Evolutionary conservation across 331 rosid species (phyloP), one percentile per base, ranked within the genome.

Genomic region (Saraca asoca): DNA sequence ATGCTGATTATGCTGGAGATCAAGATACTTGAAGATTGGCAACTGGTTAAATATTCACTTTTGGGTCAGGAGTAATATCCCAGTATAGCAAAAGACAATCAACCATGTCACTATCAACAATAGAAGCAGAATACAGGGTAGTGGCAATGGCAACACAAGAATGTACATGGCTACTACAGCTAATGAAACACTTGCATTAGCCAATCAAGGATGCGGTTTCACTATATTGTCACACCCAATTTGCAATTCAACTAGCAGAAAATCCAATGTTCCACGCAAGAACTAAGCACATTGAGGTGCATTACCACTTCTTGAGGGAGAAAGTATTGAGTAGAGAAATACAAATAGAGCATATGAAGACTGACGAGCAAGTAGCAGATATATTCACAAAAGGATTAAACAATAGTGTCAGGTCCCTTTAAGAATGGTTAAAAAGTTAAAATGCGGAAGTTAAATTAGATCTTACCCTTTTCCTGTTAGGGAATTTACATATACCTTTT

Each of bases 1-100:
- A 45, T 66, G 46, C 43, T 63, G 43, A 45, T 35, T 18, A 63
- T 49, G 29, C 31, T 5, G 33, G 18, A 60, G 79, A 16, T 18
- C 49, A 62, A 7, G 29, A 15, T 11, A 41, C 66, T 6, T 2
- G 51, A 9, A 10, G 35, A 15, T 41, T 15, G 41, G 41, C 37
- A 17, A 41, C 51, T 6, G 8, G 37, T 0, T 61, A 39, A 10
- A 5, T 16, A 8, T 19, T 41, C n/a, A n/a, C n/a, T n/a, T n/a
- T n/a, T n/a, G n/a, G n/a, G n/a, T n/a, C n/a, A 5, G 41, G 62
- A 48, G 29, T 24, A 16, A 34, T 65, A 2, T 65, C 60, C 4
- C 49, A 33, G 60, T 50, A 37, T 51, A 76, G 38, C 35, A 76
- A 18, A 10, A 50, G 52, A 41, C 38, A 50, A 50, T 24, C 18